Base-by-base conservation (phyloP, 768 basidiomycete species). In the Suillus weaverae region DNA sequence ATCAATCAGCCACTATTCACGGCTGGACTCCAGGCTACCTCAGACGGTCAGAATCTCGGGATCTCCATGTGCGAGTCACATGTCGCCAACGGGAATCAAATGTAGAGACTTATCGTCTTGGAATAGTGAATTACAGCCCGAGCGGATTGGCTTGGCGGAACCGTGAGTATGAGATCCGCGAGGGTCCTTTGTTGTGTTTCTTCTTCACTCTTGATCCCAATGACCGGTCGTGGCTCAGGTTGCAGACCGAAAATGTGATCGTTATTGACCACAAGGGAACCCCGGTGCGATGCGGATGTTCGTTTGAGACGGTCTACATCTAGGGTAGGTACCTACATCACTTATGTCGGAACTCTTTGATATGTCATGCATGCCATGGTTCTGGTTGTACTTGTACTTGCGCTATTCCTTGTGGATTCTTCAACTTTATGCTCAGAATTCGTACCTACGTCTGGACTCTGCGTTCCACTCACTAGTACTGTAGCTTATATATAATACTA, bases 251-350 rank as follows among this genome's bases (percentile, higher is more conserved):
- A 54, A 54, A 54, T 35, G 33, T 56, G 16, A 32, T 18, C n/a
- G 10, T 46, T 18, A 51, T 51, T 51, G 50, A 51, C 16, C 32
- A 56, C 54, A 56, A 56, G 35, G 35, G 54, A 35, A 4, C 35
- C 35, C 54, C 54, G n/a, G 54, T 36, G n/a, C 33, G n/a, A 36
- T 56, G n/a, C 14, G n/a, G 54, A 36, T 56, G 54, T 56, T 36
- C 35, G 13, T 36, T 56, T 36, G 54, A 56, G n/a, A 56, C 35
- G 13, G n/a, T 36, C 5, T 55, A 55, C 7, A n/a, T 55, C 20
- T 36, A 14, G 32, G 33, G 53, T 35, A 36, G n/a, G 54, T 22
- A 14, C 11, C 5, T 55, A 14, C 13, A 30, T 26, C 6, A 26
- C 14, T 30, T 50, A 16, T 26, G 14, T 7, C 3, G 5, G 6